Base-by-base conservation (phyloP, 2,329 filamentous ascomycete genomes). In the Sporothrix brasiliensis region DNA sequence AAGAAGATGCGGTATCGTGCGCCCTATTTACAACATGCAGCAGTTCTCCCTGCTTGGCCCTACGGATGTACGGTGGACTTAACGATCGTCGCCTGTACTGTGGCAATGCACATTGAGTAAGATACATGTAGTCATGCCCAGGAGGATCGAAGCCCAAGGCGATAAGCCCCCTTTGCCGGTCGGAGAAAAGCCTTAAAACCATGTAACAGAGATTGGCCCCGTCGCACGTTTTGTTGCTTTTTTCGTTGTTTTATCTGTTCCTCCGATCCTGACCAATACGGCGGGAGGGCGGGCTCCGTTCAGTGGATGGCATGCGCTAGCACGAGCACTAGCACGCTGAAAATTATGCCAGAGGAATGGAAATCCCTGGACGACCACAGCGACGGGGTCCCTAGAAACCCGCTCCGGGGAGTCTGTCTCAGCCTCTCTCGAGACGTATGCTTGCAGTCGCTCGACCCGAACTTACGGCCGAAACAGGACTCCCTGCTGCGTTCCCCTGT, bases 121-220 rank as follows among this genome's bases (percentile, higher is more conserved):
- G 24, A 24, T 24, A 24, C 24, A 24, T 2, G 24, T 24, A 24
- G 24, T 34, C 34, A 34, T 34, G 34, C 34, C 34, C 34, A 34
- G 34, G 27, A 30, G 5, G 34, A 34, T 34, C 34, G 1, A 9
- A 7, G 34, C 34, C 5, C 44, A 49, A 19, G 44, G 44, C 44
- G 44, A 16, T 49, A 49, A 16, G 16, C 14, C 14, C 14, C 16
- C 14, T 19, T 49, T 49, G 44, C 1, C 44, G 24, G 30, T 56
- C 53, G 53, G 53, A 56, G 53, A 56, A 56, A 56, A 34, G 53
- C 53, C 53, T 56, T 56, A 56, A 34, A 34, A 6, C 53, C 53
- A 56, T 56, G 53, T 56, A 19, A 56, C 53, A 56, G 53, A 56
- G 27, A 34, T 54, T 34, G 5, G 24, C 24, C 27, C 19, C 5